Evolutionary conservation across 257 asterid species (phyloP), one percentile per base, ranked within the genome.

Genomic region (Apocynum venetum): DNA sequence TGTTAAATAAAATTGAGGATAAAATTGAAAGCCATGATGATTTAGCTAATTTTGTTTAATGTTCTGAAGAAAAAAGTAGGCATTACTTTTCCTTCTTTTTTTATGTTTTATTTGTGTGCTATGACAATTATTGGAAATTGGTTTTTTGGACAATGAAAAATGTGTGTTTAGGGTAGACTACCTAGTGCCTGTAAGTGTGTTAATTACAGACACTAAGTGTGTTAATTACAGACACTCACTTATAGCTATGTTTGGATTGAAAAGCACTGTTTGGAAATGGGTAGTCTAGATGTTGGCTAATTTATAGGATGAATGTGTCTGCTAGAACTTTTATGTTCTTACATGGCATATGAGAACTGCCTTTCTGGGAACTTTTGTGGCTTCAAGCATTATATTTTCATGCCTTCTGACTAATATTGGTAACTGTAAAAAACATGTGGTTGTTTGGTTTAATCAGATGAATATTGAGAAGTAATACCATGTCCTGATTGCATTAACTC

Each of bases 1-100:
- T 52, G 38, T 81, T 74, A 67, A 17, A 77, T 49, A 98, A 87
- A 53, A 81, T 75, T 82, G 82, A 84, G 78, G 74, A 69, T 38
- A 83, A 79, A 38, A 73, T 95, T 69, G 98, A 97, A 75, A 87
- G 59, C 49, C 98, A 95, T 75, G 94, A 86, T 15, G 92, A 93
- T 82, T 44, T 82, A 64, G 96, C 97, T 59, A 84, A 97, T 20
- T 89, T 92, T 80, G 84, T 89, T 52, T 98, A 95, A 73, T 91
- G 87, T 84, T 91, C 92, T 17, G 76, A 84, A 70, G 92, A 86
- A 81, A 90, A 94, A 80, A 79, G 99, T 93, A 87, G 89, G 93
- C 78, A n/a, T n/a, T n/a, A n/a, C n/a, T 9, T 25, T 53, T 25
- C 7, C 19, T 51, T 49, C 20, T 31, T 13, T 52, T 65, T 14